Percentiles rank a stretch among this genome's conserved stretches.
Evolutionary conservation across 257 asterid species (phyloP).

Genomic region (Mitragyna speciosa): DNA sequence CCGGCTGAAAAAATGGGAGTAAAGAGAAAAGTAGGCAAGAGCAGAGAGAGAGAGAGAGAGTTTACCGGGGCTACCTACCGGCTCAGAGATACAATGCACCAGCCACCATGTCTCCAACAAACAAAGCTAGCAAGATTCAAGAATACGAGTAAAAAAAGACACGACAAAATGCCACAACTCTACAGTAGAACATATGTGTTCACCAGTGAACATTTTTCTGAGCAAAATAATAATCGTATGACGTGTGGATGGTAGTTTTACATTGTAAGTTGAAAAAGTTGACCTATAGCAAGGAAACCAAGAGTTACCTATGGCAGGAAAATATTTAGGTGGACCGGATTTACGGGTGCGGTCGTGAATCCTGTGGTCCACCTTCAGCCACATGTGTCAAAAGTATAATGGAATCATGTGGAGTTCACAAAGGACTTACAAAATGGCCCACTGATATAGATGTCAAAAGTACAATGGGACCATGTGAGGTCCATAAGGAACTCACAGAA

Average conservation of each 20-base stretch:
- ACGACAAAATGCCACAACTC: slow-evolving; percentile 12
- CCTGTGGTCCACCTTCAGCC: too few relatives aligned
- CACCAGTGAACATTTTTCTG: not conserved
- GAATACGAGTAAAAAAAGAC: slow-evolving; percentile 14
- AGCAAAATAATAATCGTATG: not conserved
- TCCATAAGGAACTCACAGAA: too few relatives aligned
- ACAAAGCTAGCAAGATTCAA: slow-evolving; percentile 4
- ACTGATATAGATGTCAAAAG: too few relatives aligned
- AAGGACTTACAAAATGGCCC: too few relatives aligned
- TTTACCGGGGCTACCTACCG: slow-evolving; percentile 23
- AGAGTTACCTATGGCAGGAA: too few relatives aligned
- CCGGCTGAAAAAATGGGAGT: slow-evolving; percentile 25
- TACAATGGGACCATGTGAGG: too few relatives aligned
- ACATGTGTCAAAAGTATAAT: too few relatives aligned
- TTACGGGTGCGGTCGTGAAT: too few relatives aligned
- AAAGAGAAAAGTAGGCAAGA: not conserved
- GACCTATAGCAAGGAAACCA: not conserved
- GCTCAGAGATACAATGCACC: slow-evolving; percentile 16
- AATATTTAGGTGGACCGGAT: too few relatives aligned
- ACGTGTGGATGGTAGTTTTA: slow-evolving; percentile 4
- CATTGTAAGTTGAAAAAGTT: slow-evolving; percentile 3
- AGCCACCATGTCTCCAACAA: not conserved
- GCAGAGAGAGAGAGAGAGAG: not conserved
- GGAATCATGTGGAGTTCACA: too few relatives aligned
- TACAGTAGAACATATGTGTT: slow-evolving; percentile 9